phyloP scores from a whole-genome alignment of 2,329 filamentous ascomycete species.

The Colletotrichum phormii region DNA sequence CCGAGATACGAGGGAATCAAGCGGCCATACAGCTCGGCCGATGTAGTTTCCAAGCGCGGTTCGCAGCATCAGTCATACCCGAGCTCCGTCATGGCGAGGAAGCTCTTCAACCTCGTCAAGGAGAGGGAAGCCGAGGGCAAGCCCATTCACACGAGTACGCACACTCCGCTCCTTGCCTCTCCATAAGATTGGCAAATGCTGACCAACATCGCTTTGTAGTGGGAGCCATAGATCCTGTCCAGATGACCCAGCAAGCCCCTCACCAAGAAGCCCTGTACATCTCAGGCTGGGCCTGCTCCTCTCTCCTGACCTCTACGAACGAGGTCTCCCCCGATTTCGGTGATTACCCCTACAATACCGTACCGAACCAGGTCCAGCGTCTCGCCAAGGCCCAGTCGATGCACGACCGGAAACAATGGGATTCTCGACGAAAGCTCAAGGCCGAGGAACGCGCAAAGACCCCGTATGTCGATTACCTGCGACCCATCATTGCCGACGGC shows the following conservation, averaged over 20 bases:
- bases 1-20: slow-evolving; percentile 90
- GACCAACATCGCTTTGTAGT: slow-evolving; percentile 62
- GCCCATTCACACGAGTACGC: slow-evolving; percentile 90
- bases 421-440: slow-evolving; percentile 82
- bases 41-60: slow-evolving; percentile 93
- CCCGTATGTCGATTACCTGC: slow-evolving; percentile 90
- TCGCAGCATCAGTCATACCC: slow-evolving; percentile 89
- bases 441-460: slow-evolving; percentile 78
- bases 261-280: slow-evolving; percentile 97
- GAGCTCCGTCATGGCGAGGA: slow-evolving; percentile 93
- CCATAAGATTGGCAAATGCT: slow-evolving; percentile 7
- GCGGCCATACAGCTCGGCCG: slow-evolving; percentile 88
- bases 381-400: slow-evolving; percentile 96
- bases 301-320: slow-evolving; percentile 91
- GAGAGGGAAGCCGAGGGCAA: slow-evolving; percentile 82
- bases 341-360: slow-evolving; percentile 99
- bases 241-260: slow-evolving; percentile 98
- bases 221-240: slow-evolving; percentile 98
- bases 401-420: slow-evolving; percentile 97
- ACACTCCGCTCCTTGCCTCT: not conserved
- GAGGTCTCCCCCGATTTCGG: slow-evolving; percentile 98
- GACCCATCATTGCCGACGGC: slow-evolving; percentile 95
- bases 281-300: slow-evolving; percentile 97
- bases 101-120: slow-evolving; percentile 90
- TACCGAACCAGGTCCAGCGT: slow-evolving; percentile 97